Evolutionary conservation across 371 early-diverging fungal genomes (phyloP), one percentile per base, ranked within the genome.

Genomic region (Syncephalis fuscata): DNA sequence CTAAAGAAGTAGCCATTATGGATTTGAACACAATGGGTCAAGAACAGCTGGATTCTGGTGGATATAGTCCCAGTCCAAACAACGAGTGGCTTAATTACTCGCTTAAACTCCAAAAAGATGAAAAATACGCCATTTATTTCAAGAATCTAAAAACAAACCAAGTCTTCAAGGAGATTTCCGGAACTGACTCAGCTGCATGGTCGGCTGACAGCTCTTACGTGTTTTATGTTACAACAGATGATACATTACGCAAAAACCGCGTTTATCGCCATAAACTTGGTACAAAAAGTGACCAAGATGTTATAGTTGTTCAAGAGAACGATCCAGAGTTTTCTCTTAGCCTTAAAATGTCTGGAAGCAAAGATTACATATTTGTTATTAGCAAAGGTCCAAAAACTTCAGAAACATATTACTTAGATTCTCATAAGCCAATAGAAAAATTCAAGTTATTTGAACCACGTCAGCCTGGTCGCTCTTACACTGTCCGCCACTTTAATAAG

Each of bases 321-420:
- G 78, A 77, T 56, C 70, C 71, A 50, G 74, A 73, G 72, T 77
- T 69, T 38, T 73, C 54, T 44, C 32, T 77, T 22, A 59, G 70
- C 1, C 27, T 77, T 48, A 64, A 65, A 25, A 74, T 67, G 44
- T 58, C 64, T 0, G 60, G 62, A 39, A 60, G 69, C 37, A 61
- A 61, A 26, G 54, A 58, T 43, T 74, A 63, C 54, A 60, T 77
- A 25, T 45, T 76, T 26, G 50, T 76, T 43, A 64, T 65, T 45
- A 48, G 66, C 14, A 45, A 63, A 8, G 73, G 72, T 0, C 73
- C 74, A 45, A 58, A 73, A 24, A 73, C 76, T 2, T 67, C 70
- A 22, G 78, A 77, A 50, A 71, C 66, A 0, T 39, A 67, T 11
- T 68, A 55, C 51, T 50, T 77, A 11, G 58, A 68, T 17, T 42